Conservation (phyloP, 805 yeast genomes). For the Myxozyma lipomycoides region DNA sequence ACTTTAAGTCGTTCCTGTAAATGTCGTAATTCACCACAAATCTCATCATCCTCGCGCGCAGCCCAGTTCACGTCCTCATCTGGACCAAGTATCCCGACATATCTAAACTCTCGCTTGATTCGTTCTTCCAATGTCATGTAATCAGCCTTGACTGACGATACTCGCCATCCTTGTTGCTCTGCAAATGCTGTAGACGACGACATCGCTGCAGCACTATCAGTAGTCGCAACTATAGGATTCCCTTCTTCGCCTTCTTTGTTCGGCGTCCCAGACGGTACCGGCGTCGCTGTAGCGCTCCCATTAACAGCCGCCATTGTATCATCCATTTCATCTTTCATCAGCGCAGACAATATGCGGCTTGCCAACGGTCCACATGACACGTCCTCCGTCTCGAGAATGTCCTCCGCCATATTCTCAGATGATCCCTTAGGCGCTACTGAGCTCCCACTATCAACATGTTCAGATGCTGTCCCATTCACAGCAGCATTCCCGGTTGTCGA, state of each 20-base stretch:
- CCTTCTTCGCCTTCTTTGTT: background rate
- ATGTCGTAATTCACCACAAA: constrained; percentile 73
- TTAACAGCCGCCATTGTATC: constrained; percentile 13
- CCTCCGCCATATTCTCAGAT: constrained; percentile 55
- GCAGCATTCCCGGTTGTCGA: constrained; percentile 35
- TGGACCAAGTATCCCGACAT: constrained; percentile 86
- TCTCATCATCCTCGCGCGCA: constrained; percentile 88
- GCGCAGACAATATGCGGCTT: constrained; percentile 75
- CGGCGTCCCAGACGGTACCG: background rate
- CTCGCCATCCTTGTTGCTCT: constrained; percentile 44
- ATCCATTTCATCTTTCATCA: constrained; percentile 37
- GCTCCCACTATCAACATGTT: constrained; percentile 32
- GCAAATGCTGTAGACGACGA: constrained; percentile 30
- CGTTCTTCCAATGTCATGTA: constrained; percentile 83
- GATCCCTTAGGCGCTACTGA: constrained; percentile 51
- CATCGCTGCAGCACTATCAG: constrained; percentile 4
- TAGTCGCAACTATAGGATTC: background rate
- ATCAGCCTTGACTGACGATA: constrained; percentile 50
- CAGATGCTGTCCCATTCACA: constrained; percentile 14
- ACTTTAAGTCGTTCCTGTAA: constrained; percentile 65
- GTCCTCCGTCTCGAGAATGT: constrained; percentile 61
- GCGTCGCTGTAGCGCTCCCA: constrained; percentile 4
- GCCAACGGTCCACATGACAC: constrained; percentile 90
- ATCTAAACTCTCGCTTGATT: constrained; percentile 77
- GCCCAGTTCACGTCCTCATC: constrained; percentile 45